Base-by-base conservation (phyloP, 2,329 filamentous ascomycete species). In the Aureobasidium sp. region DNA sequence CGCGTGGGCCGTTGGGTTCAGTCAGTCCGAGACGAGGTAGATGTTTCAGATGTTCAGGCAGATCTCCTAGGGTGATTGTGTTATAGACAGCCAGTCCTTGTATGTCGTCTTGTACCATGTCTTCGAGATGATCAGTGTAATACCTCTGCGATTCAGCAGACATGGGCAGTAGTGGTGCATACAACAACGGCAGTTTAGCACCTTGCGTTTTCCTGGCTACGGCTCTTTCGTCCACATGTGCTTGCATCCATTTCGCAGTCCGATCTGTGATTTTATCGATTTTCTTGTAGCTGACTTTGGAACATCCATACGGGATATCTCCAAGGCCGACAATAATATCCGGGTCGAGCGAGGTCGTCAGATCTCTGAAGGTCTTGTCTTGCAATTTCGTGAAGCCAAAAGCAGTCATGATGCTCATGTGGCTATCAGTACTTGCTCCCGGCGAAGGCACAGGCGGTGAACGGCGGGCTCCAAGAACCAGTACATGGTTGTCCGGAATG, bases 191-290 rank as follows among this genome's bases (percentile, higher is more conserved):
- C 27, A 31, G 25, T 31, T n/a, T 23, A 60, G 31, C 4, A 58
- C 23, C 29, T 13, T 27, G 17, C 51, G 60, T 25, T 62, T 37
- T 13, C 47, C 43, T 29, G 11, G 4, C 27, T 4, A n/a, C 29
- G n/a, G 58, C 54, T 29, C 64, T 55, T 13, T 64, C 33, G 21
- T 63, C 74, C 37, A 91, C 77, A 54, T 90, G 84, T 64, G 88
- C 82, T 25, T 84, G 81, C 19, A 93, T 78, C 90, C 91, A 97
- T 38, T 83, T 81, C 70, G 94, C 88, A 0, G 90, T 96, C 60
- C 93, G 81, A 69, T 94, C 90, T 25, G 85, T 86, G 85, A 96
- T 96, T 68, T 89, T 91, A 37, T 84, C 79, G 49, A 88, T 83
- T 47, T 92, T 82, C 74, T 95, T 96, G 58, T 77, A 64, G 29